phyloP scores from a whole-genome alignment of 805 yeast genomes.

The Lachancea lanzarotensis region DNA sequence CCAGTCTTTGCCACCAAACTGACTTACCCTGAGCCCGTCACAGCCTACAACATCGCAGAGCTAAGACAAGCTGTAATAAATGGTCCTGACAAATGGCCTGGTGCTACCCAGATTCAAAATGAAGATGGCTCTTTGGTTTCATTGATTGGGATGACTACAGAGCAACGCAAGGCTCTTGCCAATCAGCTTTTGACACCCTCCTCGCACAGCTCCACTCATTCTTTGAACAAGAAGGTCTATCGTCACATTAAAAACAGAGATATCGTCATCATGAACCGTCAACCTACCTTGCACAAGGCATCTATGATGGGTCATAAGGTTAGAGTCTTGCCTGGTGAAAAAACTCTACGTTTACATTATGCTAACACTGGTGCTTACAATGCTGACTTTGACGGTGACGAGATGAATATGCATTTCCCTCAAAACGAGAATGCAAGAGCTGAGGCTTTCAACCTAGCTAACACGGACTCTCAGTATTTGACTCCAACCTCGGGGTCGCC shows the following conservation, averaged over 20 bases:
- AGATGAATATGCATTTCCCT: slow-evolving; percentile 99
- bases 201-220: slow-evolving; percentile 46
- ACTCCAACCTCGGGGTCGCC: slow-evolving; percentile 99
- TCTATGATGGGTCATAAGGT: slow-evolving; percentile 99
- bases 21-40: slow-evolving; percentile 98
- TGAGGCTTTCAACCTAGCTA: slow-evolving; percentile 90
- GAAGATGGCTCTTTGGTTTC: slow-evolving; percentile 87
- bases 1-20: slow-evolving; percentile 95
- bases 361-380: slow-evolving; percentile 99
- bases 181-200: slow-evolving; percentile 90
- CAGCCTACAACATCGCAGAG: slow-evolving; percentile 82
- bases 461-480: slow-evolving; percentile 94
- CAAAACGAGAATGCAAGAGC: slow-evolving; percentile 96
- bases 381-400: slow-evolving; percentile 99
- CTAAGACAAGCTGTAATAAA: slow-evolving; percentile 91
- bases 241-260: slow-evolving; percentile 94
- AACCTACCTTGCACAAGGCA: slow-evolving; percentile 97
- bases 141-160: slow-evolving; percentile 80
- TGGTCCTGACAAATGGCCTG: slow-evolving; percentile 99
- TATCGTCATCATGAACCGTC: slow-evolving; percentile 97
- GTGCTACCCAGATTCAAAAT: slow-evolving; percentile 92
- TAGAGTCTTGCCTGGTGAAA: slow-evolving; percentile 93
- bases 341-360: slow-evolving; percentile 91
- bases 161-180: slow-evolving; percentile 92
- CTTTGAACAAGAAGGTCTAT: slow-evolving; percentile 83